A percentile compares a stretch with the other conserved stretches of the same genome.
Conservation (phyloP, 2,329 filamentous ascomycete species). For the Fusarium cicatricum region DNA sequence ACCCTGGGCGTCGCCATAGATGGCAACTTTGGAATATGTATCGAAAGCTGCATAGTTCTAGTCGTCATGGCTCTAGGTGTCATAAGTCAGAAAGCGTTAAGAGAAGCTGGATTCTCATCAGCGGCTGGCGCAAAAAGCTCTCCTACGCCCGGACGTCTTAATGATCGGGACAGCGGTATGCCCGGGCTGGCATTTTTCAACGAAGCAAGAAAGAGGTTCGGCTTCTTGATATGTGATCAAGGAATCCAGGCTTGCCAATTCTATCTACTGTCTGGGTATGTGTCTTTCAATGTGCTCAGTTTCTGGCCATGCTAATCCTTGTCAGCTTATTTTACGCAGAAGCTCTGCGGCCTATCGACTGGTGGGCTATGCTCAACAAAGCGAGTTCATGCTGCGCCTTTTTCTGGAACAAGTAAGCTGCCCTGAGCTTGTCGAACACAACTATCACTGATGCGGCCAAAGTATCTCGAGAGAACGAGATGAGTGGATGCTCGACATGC, state of each 20-base stretch:
- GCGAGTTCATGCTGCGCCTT: slow-evolving; percentile 28
- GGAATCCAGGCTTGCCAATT: slow-evolving; percentile 25
- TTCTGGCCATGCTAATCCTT: not conserved
- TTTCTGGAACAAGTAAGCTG: slow-evolving; percentile 30
- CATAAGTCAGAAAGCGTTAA: slow-evolving; percentile 11
- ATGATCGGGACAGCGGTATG: slow-evolving; percentile 4
- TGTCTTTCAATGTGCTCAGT: fast-evolving
- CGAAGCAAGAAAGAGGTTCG: slow-evolving; percentile 28
- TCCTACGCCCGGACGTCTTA: not conserved
- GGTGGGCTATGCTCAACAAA: slow-evolving; percentile 32
- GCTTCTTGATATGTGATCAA: slow-evolving; percentile 26
- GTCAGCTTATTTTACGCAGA: slow-evolving; percentile 24
- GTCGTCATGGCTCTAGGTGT: slow-evolving; percentile 19
- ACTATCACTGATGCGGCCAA: not conserved
- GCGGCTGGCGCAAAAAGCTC: not conserved
- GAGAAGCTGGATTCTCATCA: slow-evolving; percentile 10
- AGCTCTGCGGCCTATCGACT: slow-evolving; percentile 20
- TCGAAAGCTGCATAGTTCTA: slow-evolving; percentile 25
- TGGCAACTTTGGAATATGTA: slow-evolving; percentile 20
- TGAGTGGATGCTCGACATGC: slow-evolving; percentile 34
- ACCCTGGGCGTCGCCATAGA: slow-evolving; percentile 26
- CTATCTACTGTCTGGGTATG: slow-evolving; percentile 23
- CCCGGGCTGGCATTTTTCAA: slow-evolving; percentile 24
- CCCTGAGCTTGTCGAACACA: no score
- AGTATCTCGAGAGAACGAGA: slow-evolving; percentile 19